These are phyloP conservation scores for Phaffomyces antillensis DNA, from an alignment of 805 yeast genomes.

Conservation along the genomic window DNA sequence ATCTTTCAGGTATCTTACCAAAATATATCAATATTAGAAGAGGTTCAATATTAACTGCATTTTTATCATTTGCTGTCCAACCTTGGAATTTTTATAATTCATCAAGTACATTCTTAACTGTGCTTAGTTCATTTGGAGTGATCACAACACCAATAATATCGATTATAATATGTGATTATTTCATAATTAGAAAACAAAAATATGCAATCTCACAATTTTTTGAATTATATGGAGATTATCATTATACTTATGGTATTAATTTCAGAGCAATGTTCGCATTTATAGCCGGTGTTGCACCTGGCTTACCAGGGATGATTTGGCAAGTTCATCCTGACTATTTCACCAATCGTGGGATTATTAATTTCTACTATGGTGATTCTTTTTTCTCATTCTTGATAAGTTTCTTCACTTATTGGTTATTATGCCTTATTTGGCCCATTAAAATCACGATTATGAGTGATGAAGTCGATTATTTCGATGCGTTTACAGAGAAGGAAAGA, in stretches of 20 bases:
- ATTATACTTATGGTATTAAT: slow-evolving; percentile 35
- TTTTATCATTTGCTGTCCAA: slow-evolving; percentile 28
- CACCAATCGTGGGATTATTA: slow-evolving; percentile 30
- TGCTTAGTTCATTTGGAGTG: slow-evolving; percentile 30
- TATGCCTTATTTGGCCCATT: slow-evolving; percentile 31
- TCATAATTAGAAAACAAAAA: slow-evolving; percentile 27
- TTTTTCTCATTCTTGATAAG: slow-evolving; percentile 36
- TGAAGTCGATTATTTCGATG: slow-evolving; percentile 32
- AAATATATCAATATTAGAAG: slow-evolving; percentile 27
- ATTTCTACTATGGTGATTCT: slow-evolving; percentile 37
- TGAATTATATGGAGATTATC: slow-evolving; percentile 25
- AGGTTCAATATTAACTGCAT: slow-evolving; percentile 27
- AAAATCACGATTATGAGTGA: slow-evolving; percentile 30
- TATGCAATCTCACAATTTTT: slow-evolving; percentile 31
- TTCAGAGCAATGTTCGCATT: slow-evolving; percentile 35
- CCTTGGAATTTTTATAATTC: slow-evolving; percentile 33
- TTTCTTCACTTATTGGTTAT: slow-evolving; percentile 29
- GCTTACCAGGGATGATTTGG: slow-evolving; percentile 42
- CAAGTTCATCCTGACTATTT: slow-evolving; percentile 25
- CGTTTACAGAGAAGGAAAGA: slow-evolving; percentile 29
- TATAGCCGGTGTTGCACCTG: slow-evolving; percentile 37
- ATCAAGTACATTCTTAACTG: slow-evolving; percentile 25
- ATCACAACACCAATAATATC: slow-evolving; percentile 30
- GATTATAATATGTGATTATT: slow-evolving; percentile 32
- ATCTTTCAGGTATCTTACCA: slow-evolving; percentile 20